Percentiles rank a stretch among this genome's conserved stretches.
Evolutionary conservation across 371 early-diverging fungal species (phyloP).

Genomic region (Blyttiomyces sp.): DNA sequence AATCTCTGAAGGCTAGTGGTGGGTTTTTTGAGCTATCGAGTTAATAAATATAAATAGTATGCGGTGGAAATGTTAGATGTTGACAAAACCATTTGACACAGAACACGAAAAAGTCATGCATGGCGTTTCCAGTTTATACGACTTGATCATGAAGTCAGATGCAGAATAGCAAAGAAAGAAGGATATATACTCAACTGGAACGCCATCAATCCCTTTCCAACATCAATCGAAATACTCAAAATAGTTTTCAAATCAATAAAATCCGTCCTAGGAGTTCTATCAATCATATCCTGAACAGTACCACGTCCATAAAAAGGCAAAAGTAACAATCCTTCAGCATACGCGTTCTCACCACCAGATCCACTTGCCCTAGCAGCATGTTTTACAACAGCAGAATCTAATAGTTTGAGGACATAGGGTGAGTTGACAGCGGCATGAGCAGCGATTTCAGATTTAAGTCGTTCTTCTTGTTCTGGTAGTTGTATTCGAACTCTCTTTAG

Average conservation of each 20-base stretch:
- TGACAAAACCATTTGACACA: background rate
- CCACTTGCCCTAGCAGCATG: background rate
- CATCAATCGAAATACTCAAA: slow-evolving; percentile 32
- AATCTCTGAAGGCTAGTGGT: slow-evolving; percentile 47
- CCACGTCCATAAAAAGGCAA: slow-evolving; percentile 41
- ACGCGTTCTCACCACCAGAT: background rate
- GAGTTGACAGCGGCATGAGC: slow-evolving; percentile 38
- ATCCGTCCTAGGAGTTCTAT: slow-evolving; percentile 23
- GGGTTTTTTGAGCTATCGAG: slow-evolving; percentile 32
- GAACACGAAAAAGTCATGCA: background rate
- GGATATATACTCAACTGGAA: slow-evolving; percentile 49
- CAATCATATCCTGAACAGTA: slow-evolving; percentile 49
- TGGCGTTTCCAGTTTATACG: too few species aligned
- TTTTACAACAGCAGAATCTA: slow-evolving; percentile 32
- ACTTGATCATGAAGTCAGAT: background rate
- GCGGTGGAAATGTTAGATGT: background rate
- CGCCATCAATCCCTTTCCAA: slow-evolving; percentile 41
- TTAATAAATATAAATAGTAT: background rate
- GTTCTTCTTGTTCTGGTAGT: slow-evolving; percentile 45
- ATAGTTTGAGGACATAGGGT: slow-evolving; percentile 34
- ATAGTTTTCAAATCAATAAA: slow-evolving; percentile 32
- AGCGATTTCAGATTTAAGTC: slow-evolving; percentile 39
- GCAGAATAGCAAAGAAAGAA: background rate
- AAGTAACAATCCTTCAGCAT: slow-evolving; percentile 39
- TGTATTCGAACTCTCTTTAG: slow-evolving; percentile 43